These are phyloP conservation scores for Stramenopiles sp. DNA, from an alignment of 352 stramenopile species.

Conservation along the genomic window DNA sequence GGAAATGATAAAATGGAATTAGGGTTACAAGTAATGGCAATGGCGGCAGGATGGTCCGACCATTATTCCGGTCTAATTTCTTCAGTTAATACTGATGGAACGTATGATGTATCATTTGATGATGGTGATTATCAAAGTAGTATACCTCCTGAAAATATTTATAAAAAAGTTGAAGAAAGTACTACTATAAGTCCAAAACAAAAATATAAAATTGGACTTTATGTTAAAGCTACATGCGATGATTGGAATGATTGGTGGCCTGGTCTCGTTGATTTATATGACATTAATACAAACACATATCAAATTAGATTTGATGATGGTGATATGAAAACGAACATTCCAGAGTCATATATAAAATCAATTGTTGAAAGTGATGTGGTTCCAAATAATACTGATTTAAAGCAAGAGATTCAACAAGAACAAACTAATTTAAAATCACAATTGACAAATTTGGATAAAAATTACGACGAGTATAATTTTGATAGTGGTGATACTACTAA, in stretches of 20 bases:
- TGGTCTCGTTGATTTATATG: background rate
- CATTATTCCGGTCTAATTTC: background rate
- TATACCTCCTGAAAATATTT: background rate
- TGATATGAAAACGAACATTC: too few species aligned
- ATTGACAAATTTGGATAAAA: too few species aligned
- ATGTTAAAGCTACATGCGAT: background rate
- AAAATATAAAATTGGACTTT: background rate
- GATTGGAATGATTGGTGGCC: background rate
- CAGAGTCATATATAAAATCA: too few species aligned
- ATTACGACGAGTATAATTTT: too few species aligned
- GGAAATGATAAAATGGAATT: too few species aligned
- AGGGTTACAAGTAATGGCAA: slow-evolving; percentile 2
- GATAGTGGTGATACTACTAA: too few species aligned
- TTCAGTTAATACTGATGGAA: background rate
- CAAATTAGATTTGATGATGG: background rate
- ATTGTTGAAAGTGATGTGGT: too few species aligned
- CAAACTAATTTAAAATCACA: too few species aligned
- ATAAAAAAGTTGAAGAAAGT: background rate
- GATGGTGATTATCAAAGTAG: background rate
- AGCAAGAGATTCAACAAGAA: too few species aligned
- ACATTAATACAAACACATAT: background rate
- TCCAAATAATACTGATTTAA: too few species aligned
- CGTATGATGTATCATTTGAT: background rate
- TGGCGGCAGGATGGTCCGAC: background rate
- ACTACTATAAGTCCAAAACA: background rate